Conservation (phyloP, 345 rosid genomes). For the Murraya koenigii region DNA sequence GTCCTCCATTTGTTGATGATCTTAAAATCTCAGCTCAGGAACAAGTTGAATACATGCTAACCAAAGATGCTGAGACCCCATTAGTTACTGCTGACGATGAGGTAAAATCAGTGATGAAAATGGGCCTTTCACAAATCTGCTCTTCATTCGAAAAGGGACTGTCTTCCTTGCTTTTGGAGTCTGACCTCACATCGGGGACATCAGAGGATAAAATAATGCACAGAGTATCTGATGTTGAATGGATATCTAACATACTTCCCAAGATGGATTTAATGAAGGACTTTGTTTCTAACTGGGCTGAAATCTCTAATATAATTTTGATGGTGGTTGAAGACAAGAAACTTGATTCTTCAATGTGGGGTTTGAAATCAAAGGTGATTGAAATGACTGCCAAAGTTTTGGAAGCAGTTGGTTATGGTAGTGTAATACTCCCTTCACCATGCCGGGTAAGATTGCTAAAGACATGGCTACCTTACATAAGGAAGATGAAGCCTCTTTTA, state of each 20-base stretch:
- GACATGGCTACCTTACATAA: slow-evolving; percentile 83
- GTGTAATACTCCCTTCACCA: slow-evolving; percentile 62
- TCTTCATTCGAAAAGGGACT: slow-evolving; percentile 51
- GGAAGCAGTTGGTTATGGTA: slow-evolving; percentile 92
- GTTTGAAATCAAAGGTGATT: slow-evolving; percentile 65
- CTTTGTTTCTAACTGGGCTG: slow-evolving; percentile 67
- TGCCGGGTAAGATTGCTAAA: slow-evolving; percentile 53
- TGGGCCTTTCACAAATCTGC: slow-evolving; percentile 51
- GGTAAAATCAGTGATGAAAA: slow-evolving; percentile 55
- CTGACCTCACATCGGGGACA: slow-evolving; percentile 28
- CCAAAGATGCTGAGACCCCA: slow-evolving; percentile 58
- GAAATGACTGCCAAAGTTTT: slow-evolving; percentile 78
- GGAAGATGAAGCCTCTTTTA: slow-evolving; percentile 69
- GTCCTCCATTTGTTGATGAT: slow-evolving; percentile 58
- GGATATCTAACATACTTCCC: slow-evolving; percentile 76
- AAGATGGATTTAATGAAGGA: slow-evolving; percentile 83
- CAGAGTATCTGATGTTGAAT: slow-evolving; percentile 57
- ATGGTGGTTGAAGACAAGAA: slow-evolving; percentile 49
- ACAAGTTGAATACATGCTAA: slow-evolving; percentile 86
- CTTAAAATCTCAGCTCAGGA: slow-evolving; percentile 86
- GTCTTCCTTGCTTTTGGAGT: slow-evolving; percentile 43
- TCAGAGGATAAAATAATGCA: slow-evolving; percentile 39
- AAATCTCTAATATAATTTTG: slow-evolving; percentile 51
- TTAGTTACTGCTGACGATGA: slow-evolving; percentile 61
- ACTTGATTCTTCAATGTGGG: slow-evolving; percentile 59